Evolutionary conservation across 345 rosid genomes (phyloP).

Genomic region (Rhodamnia rubescens): DNA sequence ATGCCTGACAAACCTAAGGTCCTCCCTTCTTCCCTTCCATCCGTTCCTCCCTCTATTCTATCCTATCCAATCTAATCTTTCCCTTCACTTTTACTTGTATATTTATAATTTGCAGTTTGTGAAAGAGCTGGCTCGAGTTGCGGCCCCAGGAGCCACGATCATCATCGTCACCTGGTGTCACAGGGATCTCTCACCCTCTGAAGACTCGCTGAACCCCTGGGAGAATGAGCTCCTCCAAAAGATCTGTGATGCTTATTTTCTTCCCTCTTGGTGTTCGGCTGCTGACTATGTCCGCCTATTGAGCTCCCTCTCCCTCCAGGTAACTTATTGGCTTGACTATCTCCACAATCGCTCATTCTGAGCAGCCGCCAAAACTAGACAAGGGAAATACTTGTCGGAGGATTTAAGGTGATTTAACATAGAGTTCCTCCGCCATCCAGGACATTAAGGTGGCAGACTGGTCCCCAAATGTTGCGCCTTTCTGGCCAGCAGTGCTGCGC

Average conservation of each 20-base stretch:
- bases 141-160: conserved; percentile 70
- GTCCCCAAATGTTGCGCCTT: conserved; percentile 75
- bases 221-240: conserved; percentile 48
- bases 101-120: conserved; percentile 44
- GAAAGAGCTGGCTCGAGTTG: conserved; percentile 67
- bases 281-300: conserved; percentile 63
- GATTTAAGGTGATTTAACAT: not conserved
- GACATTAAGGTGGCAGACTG: conserved; percentile 83
- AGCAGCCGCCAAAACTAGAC: not conserved
- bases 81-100: not conserved
- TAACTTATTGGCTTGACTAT: conserved; percentile 1
- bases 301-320: conserved; percentile 46
- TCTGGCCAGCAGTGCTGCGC: conserved; percentile 86
- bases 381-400: not conserved
- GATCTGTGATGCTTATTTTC: conserved; percentile 66
- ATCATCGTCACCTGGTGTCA: conserved; percentile 96
- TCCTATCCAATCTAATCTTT: not conserved
- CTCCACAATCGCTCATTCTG: not conserved
- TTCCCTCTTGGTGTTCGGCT: conserved; percentile 86
- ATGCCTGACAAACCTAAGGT: conserved; percentile 87
- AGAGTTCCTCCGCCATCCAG: conserved; percentile 16
- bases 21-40: not conserved
- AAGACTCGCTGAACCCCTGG: conserved; percentile 60
- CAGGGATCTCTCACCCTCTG: conserved; percentile 51
- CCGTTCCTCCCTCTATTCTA: not conserved